phyloP scores from a whole-genome alignment of 2,329 filamentous ascomycete species.

The Fusarium sp. region DNA sequence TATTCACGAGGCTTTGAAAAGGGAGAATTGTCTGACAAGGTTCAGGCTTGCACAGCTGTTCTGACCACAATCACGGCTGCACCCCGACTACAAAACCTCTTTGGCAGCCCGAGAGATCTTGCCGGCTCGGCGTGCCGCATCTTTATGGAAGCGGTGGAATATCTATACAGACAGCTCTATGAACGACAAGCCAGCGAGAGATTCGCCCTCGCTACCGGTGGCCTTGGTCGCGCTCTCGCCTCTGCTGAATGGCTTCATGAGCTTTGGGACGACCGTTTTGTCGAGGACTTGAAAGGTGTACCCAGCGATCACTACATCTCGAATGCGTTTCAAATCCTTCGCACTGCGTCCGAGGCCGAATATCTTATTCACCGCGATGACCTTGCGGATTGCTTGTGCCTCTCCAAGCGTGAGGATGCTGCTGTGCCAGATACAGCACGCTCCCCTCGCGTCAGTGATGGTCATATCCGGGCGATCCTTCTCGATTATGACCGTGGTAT shows the following conservation, averaged over 20 bases:
- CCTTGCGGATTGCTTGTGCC: slow-evolving; percentile 10
- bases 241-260: slow-evolving; percentile 19
- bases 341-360: not conserved
- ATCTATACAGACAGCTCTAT: slow-evolving; percentile 1
- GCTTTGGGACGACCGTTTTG: slow-evolving; percentile 5
- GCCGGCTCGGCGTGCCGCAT: not conserved
- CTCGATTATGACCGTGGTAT: slow-evolving; percentile 9
- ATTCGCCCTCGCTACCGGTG: slow-evolving; percentile 5
- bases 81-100: slow-evolving; percentile 3
- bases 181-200: slow-evolving; percentile 3
- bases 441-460: not conserved
- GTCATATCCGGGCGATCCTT: not conserved
- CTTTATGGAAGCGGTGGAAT: not conserved
- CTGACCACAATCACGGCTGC: not conserved
- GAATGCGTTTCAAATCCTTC: slow-evolving; percentile 2
- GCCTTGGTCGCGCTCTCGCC: slow-evolving; percentile 9
- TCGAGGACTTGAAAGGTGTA: slow-evolving; percentile 1
- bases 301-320: slow-evolving; percentile 13
- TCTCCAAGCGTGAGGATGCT: not conserved
- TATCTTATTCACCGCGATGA: not conserved
- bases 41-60: not conserved
- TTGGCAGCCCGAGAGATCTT: slow-evolving; percentile 6
- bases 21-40: not conserved
- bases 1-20: not conserved
- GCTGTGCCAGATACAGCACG: not conserved